Conservation (phyloP, 176 grass and related monocot genomes). For the Aegilops speltoides region DNA sequence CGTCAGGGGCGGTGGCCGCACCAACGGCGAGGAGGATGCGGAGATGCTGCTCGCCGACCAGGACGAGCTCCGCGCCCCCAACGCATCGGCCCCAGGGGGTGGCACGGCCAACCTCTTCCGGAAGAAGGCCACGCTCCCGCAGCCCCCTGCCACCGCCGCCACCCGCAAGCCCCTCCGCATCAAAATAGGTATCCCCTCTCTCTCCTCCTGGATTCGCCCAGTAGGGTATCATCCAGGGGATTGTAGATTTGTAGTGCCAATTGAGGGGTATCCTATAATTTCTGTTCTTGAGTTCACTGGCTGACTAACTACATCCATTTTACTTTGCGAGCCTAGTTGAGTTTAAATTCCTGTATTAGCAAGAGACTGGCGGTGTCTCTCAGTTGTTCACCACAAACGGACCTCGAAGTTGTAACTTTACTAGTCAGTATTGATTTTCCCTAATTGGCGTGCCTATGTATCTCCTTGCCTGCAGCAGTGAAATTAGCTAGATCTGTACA, state of each 20-base stretch:
- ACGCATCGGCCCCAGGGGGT: constrained; percentile 32
- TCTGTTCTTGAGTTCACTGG: not conserved
- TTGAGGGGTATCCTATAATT: constrained; percentile 15
- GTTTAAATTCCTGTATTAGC: constrained; percentile 16
- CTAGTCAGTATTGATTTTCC: not conserved
- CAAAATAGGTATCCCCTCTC: constrained; percentile 63
- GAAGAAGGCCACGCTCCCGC: constrained; percentile 90
- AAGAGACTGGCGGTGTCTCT: not conserved
- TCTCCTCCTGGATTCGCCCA: not conserved
- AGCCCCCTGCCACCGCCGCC: constrained; percentile 53
- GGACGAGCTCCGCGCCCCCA: constrained; percentile 43
- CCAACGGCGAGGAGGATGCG: constrained; percentile 57
- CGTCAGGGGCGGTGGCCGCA: constrained; percentile 1
- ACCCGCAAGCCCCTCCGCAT: constrained; percentile 88
- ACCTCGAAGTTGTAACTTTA: not conserved
- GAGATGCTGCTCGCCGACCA: constrained; percentile 71
- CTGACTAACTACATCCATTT: not conserved
- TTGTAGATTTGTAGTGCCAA: not conserved
- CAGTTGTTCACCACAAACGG: not conserved
- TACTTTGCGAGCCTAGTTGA: not conserved
- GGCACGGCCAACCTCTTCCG: constrained; percentile 85
- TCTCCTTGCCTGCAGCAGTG: not conserved
- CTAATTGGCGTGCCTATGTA: not conserved
- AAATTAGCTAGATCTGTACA: constrained; percentile 31
- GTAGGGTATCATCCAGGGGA: not conserved